phyloP scores from a whole-genome alignment of 1,139 yeast species.

The Hyphopichia pseudoburtonii region DNA sequence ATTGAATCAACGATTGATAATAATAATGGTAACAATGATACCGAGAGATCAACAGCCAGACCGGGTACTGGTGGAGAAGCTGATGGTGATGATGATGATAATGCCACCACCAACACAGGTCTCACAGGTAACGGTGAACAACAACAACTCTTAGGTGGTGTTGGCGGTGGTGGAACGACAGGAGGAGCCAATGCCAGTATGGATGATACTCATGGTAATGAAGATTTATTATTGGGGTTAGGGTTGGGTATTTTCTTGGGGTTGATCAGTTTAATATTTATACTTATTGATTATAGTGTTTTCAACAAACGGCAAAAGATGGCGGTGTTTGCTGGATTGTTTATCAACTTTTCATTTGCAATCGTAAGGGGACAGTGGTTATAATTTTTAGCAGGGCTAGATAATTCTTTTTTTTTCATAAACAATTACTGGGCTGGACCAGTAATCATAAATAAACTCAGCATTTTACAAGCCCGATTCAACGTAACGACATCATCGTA shows the following conservation, averaged over 20 bases:
- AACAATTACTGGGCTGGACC: too few relatives aligned
- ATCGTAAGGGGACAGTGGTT: conserved; percentile 52
- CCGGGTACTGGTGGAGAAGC: too few relatives aligned
- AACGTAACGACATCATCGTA: too few relatives aligned
- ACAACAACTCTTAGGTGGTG: conserved; percentile 9
- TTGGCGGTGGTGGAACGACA: conserved; percentile 5
- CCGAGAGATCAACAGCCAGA: conserved; percentile 1
- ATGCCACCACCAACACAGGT: conserved; percentile 6
- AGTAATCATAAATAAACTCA: too few relatives aligned
- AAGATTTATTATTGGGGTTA: conserved; percentile 63
- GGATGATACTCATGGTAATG: conserved; percentile 45
- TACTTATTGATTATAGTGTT: conserved; percentile 54
- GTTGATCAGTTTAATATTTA: conserved; percentile 54
- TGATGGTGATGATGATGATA: too few relatives aligned
- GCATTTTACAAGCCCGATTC: too few relatives aligned
- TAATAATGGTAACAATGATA: conserved; percentile 6
- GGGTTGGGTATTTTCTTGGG: conserved; percentile 66
- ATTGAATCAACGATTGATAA: conserved; percentile 71
- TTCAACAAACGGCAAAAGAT: conserved; percentile 60
- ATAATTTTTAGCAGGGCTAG: conserved; percentile 11
- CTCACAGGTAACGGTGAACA: conserved; percentile 9
- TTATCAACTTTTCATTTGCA: conserved; percentile 59
- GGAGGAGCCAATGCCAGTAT: conserved; percentile 22
- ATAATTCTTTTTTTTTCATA: not conserved
- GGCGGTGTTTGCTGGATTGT: conserved; percentile 63